Evolutionary conservation across 352 stramenopile genomes (phyloP), one percentile per base, ranked within the genome.

Genomic region (Globisporangium polare): DNA sequence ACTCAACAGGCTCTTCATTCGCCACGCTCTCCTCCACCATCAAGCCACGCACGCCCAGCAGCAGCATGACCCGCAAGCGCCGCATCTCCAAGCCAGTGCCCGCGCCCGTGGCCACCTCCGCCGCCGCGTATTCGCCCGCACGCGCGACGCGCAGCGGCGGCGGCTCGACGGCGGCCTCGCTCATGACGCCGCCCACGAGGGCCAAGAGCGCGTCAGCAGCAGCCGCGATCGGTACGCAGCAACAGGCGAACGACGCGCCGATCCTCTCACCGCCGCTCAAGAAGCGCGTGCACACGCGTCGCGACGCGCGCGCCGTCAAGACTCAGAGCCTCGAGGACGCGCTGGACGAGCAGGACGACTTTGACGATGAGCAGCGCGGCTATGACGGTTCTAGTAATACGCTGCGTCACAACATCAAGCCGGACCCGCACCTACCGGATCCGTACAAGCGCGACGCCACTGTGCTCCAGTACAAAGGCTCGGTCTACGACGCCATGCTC

Each of bases 401-500:
- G 43, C 42, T 13, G 15, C 46, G 70, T n/a, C 60, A 69, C 46
- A 58, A 72, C 45, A 73, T 85, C 29, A 71, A 73, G 37, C 80
- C 80, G 1, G 80, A 90, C 56, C 73, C 78, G 52, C 74, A 88
- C 49, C 46, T 90, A 18, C 69, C 74, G 0, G 65, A 74, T 13
- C 60, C 69, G 26, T 87, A 81, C 66, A 69, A 73, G 41, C 67
- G 63, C 22, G 58, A 45, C n/a, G 71, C 78, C 20, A 58, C 57
- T 0, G 78, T 90, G 52, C 20, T 87, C 10, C 49, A 70, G 35
- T 61, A 81, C 58, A 67, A 60, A 24, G 70, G 63, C 17, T 73
- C 68, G 35, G 71, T 75, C 53, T 90, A 79, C 66, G 69, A 89
- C 60, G 77, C 81, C 18, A 82, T 86, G 73, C 75, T 90, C 42